A percentile compares a stretch with the other conserved stretches of the same genome.
These are phyloP conservation scores for Artemisia tridentata DNA, from an alignment of 129 eudicot species.

Conservation along the genomic window DNA sequence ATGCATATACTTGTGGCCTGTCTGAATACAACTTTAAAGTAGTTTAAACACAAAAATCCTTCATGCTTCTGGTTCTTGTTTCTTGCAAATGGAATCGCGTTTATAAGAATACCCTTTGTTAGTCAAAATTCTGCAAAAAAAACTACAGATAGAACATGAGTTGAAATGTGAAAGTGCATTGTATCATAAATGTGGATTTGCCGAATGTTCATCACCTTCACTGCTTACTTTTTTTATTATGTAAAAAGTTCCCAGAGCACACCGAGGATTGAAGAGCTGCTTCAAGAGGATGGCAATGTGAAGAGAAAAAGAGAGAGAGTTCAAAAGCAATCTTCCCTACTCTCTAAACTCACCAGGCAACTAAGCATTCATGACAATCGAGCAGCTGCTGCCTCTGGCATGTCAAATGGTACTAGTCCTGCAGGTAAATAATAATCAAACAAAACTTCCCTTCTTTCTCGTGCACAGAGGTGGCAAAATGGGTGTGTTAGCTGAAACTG, in stretches of 20 bases:
- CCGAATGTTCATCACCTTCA: not conserved
- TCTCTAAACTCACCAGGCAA: slow-evolving; percentile 84
- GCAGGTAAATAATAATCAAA: slow-evolving; percentile 46
- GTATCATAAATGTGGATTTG: not conserved
- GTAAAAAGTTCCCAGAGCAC: slow-evolving; percentile 71
- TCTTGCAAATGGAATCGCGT: no score
- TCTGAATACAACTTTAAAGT: no score
- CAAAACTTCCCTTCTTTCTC: slow-evolving; percentile 6
- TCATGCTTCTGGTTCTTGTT: no score
- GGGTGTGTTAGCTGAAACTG: not conserved
- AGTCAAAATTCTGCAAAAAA: no score
- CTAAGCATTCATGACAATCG: slow-evolving; percentile 90
- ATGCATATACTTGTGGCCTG: no score
- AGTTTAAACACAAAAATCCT: no score
- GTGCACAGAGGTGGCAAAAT: not conserved
- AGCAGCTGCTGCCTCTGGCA: slow-evolving; percentile 82
- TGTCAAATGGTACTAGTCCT: slow-evolving; percentile 53
- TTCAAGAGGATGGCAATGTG: slow-evolving; percentile 89
- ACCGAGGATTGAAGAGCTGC: slow-evolving; percentile 86
- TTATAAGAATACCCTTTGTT: no score
- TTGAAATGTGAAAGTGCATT: not conserved
- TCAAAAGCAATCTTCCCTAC: slow-evolving; percentile 88
- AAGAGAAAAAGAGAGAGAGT: slow-evolving; percentile 68
- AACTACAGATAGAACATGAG: no score
- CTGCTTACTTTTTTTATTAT: not conserved